These are phyloP conservation scores for Punica granatum DNA, from an alignment of 345 rosid species.

Conservation along the genomic window DNA sequence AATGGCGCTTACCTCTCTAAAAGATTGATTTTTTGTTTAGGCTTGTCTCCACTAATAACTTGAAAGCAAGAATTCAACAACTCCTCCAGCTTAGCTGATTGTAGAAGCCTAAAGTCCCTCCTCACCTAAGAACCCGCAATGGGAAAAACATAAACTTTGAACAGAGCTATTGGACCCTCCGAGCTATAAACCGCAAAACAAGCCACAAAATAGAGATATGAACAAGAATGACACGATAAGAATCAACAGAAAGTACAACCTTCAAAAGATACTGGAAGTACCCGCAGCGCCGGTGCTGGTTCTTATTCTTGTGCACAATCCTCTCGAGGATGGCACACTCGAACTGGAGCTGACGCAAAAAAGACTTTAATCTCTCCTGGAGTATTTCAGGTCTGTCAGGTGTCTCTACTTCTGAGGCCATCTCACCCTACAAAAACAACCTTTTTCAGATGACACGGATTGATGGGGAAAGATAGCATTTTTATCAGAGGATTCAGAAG, in stretches of 20 bases:
- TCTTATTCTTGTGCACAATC: conserved; percentile 85
- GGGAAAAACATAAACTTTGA: background rate
- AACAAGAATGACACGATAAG: background rate
- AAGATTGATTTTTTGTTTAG: conserved; percentile 61
- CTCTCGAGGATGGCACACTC: conserved; percentile 68
- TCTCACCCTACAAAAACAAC: conserved; percentile 10
- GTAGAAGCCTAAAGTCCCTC: conserved; percentile 73
- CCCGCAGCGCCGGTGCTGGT: conserved; percentile 81
- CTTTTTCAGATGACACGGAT: no score
- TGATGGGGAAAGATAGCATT: background rate
- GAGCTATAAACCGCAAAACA: background rate
- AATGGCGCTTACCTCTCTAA: conserved; percentile 52
- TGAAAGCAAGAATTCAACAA: conserved; percentile 58
- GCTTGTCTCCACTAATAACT: conserved; percentile 49
- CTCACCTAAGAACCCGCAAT: conserved; percentile 47
- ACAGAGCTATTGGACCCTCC: background rate
- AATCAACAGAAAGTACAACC: conserved; percentile 20
- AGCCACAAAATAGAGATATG: background rate
- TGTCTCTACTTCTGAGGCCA: conserved; percentile 26
- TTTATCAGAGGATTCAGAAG: background rate
- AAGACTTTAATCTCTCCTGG: conserved; percentile 55
- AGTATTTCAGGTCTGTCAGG: conserved; percentile 26
- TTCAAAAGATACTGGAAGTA: conserved; percentile 81
- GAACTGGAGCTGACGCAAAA: conserved; percentile 37
- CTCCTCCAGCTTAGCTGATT: conserved; percentile 55